phyloP scores from a whole-genome alignment of 2,329 filamentous ascomycete genomes.

The Pseudocercospora vitis region DNA sequence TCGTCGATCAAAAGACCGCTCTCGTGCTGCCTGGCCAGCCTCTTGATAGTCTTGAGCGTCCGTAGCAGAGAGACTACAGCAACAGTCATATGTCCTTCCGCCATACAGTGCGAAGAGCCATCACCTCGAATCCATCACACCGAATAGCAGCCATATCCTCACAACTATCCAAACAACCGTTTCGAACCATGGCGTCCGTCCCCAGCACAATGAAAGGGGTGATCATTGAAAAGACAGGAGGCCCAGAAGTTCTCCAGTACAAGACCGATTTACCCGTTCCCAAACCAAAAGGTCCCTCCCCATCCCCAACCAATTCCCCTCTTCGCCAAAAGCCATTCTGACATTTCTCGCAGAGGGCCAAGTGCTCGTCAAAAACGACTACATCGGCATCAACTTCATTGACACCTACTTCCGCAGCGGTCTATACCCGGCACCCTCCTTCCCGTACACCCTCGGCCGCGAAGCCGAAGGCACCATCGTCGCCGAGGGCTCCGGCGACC shows the following conservation, averaged over 20 bases:
- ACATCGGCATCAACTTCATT: constrained; percentile 82
- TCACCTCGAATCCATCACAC: constrained; percentile 24
- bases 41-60: no score
- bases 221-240: constrained; percentile 69
- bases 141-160: constrained; percentile 31
- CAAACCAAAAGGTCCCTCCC: constrained; percentile 45
- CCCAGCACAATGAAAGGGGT: constrained; percentile 73
- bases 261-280: constrained; percentile 72
- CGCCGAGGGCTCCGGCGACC: constrained; percentile 56
- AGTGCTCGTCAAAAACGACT: constrained; percentile 77
- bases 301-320: no score
- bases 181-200: constrained; percentile 48
- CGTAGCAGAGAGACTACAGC: no score
- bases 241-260: constrained; percentile 69
- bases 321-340: no score
- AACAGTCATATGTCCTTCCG: constrained; percentile 23
- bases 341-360: constrained; percentile 57
- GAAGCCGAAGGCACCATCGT: constrained; percentile 75
- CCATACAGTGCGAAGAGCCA: constrained; percentile 15
- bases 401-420: constrained; percentile 91
- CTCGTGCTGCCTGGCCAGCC: no score
- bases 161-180: constrained; percentile 20
- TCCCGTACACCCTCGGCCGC: constrained; percentile 75
- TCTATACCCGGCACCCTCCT: constrained; percentile 67
- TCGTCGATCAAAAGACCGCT: neutral